phyloP scores from a whole-genome alignment of 2,329 filamentous ascomycete species.

The Trichoderma gracile region DNA sequence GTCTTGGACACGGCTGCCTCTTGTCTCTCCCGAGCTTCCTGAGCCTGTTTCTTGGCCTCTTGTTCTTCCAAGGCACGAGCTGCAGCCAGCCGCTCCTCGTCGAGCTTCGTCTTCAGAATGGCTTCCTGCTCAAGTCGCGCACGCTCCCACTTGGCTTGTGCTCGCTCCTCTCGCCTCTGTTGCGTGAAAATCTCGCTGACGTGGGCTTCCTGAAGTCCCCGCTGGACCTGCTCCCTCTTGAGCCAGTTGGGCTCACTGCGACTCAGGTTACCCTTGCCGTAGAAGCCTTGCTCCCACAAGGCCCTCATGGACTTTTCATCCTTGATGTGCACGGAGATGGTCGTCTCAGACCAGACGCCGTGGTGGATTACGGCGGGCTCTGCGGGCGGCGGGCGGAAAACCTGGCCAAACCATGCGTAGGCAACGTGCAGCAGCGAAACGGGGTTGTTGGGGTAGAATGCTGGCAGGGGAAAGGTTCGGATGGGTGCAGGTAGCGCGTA shows the following conservation, averaged over 20 bases:
- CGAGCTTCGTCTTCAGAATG: conserved; percentile 66
- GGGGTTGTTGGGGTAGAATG: conserved; percentile 89
- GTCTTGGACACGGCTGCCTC: neutral
- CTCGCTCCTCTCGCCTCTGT: conserved; percentile 75
- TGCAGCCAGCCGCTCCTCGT: conserved; percentile 45
- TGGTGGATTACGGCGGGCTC: conserved; percentile 66
- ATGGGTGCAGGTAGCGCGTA: conserved; percentile 81
- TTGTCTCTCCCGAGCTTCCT: neutral
- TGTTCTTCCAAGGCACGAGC: conserved; percentile 29
- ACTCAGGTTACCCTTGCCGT: conserved; percentile 89
- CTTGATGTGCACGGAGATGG: conserved; percentile 80
- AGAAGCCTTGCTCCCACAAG: conserved; percentile 96
- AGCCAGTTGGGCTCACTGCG: conserved; percentile 95
- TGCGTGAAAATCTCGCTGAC: conserved; percentile 83
- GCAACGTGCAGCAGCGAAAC: conserved; percentile 80
- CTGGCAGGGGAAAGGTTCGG: conserved; percentile 78
- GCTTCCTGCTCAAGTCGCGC: conserved; percentile 84
- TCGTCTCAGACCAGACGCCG: conserved; percentile 79
- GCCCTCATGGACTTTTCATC: conserved; percentile 74
- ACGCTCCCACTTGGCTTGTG: conserved; percentile 84
- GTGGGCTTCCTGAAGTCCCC: conserved; percentile 61
- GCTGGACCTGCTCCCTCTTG: conserved; percentile 73
- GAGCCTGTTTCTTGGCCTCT: neutral
- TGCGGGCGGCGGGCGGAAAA: conserved; percentile 64
- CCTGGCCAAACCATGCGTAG: conserved; percentile 73